Percentiles rank a stretch among this genome's conserved stretches.
Conservation (phyloP, 345 rosid genomes). For the Eucalyptus albens region DNA sequence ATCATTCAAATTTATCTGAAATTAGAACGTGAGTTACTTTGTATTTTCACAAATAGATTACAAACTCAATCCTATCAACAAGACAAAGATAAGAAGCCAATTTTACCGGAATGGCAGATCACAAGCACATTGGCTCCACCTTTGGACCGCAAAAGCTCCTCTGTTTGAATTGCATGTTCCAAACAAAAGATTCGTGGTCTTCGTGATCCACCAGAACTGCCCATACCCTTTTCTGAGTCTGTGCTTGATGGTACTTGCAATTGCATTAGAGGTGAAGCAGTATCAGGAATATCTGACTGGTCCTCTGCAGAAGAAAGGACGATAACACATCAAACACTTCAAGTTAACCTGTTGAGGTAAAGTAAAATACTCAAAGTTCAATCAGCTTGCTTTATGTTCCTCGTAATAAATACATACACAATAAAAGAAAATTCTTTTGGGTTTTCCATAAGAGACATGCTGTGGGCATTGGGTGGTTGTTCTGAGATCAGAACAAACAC, state of each 20-base stretch:
- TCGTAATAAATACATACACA: neutral
- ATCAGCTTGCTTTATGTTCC: neutral
- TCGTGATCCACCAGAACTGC: conserved; percentile 30
- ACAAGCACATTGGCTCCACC: conserved; percentile 80
- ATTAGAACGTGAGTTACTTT: neutral
- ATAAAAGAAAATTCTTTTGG: neutral
- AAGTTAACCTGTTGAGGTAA: neutral
- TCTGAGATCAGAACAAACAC: neutral
- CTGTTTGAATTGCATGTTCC: conserved; percentile 76
- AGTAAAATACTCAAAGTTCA: neutral
- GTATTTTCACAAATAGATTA: neutral
- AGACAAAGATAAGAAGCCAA: neutral
- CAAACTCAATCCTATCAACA: neutral
- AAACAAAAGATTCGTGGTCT: conserved; percentile 96
- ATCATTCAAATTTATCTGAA: neutral
- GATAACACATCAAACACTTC: neutral
- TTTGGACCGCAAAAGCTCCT: conserved; percentile 53
- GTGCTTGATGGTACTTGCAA: conserved; percentile 2
- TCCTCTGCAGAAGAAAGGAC: neutral
- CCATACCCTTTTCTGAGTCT: conserved; percentile 21
- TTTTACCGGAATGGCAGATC: conserved; percentile 93
- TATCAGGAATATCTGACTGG: neutral
- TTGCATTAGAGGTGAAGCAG: conserved; percentile 13
- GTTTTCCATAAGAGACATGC: neutral
- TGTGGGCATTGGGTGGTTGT: neutral